These are phyloP conservation scores for Paramecium pentaurelia DNA, from an alignment of 73 alveolate species.

Conservation along the genomic window DNA sequence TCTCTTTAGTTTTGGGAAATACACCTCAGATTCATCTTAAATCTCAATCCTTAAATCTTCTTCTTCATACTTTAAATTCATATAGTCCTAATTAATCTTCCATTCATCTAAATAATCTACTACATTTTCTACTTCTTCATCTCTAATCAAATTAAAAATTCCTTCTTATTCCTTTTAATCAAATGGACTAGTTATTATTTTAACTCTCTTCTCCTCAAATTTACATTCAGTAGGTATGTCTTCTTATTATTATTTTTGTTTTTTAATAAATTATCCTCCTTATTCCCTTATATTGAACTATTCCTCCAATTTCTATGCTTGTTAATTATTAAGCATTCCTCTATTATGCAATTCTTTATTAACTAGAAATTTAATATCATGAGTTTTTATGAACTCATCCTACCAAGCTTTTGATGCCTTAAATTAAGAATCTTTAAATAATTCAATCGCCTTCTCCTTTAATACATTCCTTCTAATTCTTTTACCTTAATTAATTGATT, in stretches of 20 bases:
- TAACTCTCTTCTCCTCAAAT: not conserved
- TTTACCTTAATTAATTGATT: not conserved
- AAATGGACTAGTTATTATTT: not conserved
- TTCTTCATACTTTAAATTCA: not conserved
- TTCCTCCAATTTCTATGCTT: not conserved
- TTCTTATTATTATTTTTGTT: not conserved
- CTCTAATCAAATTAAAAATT: not conserved
- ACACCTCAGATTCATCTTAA: not conserved
- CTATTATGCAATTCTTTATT: not conserved
- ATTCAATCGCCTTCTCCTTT: not conserved
- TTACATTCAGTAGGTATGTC: not conserved
- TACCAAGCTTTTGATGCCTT: not conserved
- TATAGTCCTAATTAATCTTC: not conserved
- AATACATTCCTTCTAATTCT: not conserved
- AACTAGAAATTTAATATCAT: not conserved
- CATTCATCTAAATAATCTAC: not conserved
- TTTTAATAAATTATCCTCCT: not conserved
- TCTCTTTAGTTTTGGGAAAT: not conserved
- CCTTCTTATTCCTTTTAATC: not conserved
- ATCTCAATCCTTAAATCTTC: not conserved
- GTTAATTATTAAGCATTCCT: not conserved
- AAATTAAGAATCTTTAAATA: not conserved
- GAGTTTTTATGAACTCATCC: not conserved
- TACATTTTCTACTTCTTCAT: not conserved
- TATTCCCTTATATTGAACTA: not conserved